Evolutionary conservation across 495 filamentous ascomycete species (phyloP).

Genomic region (Penicillium bialowiezense): DNA sequence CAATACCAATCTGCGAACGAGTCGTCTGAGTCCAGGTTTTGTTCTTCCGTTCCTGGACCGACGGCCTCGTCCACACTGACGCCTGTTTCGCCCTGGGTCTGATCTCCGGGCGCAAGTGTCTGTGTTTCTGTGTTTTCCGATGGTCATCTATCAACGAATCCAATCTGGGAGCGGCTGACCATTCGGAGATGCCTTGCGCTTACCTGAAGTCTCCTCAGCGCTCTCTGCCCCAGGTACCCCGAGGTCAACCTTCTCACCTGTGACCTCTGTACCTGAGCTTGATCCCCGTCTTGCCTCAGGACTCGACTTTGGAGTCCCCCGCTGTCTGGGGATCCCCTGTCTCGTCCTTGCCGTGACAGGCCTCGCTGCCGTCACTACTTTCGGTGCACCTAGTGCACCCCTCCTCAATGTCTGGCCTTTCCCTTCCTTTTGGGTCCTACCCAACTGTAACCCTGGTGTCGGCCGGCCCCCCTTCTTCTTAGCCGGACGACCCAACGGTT

Average conservation of each 20-base stretch:
- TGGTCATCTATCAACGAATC: not conserved
- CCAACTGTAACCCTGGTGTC: not conserved
- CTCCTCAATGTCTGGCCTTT: constrained; percentile 13
- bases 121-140: not conserved
- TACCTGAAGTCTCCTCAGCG: not conserved
- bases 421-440: not conserved
- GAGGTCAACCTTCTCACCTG: not conserved
- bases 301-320: not conserved
- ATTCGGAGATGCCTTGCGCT: not conserved
- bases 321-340: not conserved
- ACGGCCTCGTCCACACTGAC: not conserved
- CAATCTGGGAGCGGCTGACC: not conserved
- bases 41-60: not conserved
- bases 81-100: not conserved
- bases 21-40: not conserved
- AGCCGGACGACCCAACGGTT: constrained; percentile 41
- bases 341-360: not conserved
- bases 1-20: not conserved
- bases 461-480: constrained; percentile 29
- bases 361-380: too few relatives aligned
- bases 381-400: not conserved
- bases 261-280: not conserved
- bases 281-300: not conserved
- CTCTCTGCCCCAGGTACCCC: not conserved
- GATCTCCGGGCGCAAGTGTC: not conserved